Evolutionary conservation across 1,139 yeast genomes (phyloP).

Genomic region (Entelexis paramagnoliae): DNA sequence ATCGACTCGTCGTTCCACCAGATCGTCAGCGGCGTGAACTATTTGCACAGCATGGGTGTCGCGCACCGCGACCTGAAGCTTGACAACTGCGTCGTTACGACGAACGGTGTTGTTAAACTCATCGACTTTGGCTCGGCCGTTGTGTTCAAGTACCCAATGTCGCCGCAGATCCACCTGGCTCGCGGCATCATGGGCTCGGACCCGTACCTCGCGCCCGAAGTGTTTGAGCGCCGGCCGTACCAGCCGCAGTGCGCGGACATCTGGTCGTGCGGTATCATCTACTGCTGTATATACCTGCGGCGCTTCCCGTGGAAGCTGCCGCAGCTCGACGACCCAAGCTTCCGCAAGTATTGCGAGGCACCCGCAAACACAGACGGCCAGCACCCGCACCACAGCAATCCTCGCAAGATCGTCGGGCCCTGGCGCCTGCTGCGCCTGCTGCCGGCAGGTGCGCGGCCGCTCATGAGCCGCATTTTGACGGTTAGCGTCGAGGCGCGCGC

Average conservation of each 20-base stretch:
- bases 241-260: constrained; percentile 91
- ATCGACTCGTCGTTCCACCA: constrained; percentile 86
- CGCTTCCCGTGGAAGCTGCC: constrained; percentile 98
- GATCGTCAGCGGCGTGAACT: constrained; percentile 69
- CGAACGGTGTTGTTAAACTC: constrained; percentile 75
- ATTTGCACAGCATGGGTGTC: constrained; percentile 75
- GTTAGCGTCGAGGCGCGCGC: constrained; percentile 63
- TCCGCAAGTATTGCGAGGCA: constrained; percentile 50
- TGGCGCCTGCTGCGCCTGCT: constrained; percentile 76
- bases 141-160: constrained; percentile 86
- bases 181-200: constrained; percentile 97
- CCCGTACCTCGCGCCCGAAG: constrained; percentile 97
- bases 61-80: constrained; percentile 93
- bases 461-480: constrained; percentile 62
- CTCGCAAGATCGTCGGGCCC: constrained; percentile 48
- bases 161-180: constrained; percentile 63
- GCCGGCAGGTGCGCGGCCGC: constrained; percentile 76
- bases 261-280: constrained; percentile 92
- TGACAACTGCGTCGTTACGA: constrained; percentile 86
- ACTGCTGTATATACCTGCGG: constrained; percentile 89
- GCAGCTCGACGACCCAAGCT: constrained; percentile 73
- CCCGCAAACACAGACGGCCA: constrained; percentile 24
- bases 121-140: constrained; percentile 97
- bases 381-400: constrained; percentile 20
- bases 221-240: constrained; percentile 56